Evolutionary conservation across 2,329 filamentous ascomycete genomes (phyloP), one percentile per base, ranked within the genome.

Genomic region (Trichoderma koningiopsis): DNA sequence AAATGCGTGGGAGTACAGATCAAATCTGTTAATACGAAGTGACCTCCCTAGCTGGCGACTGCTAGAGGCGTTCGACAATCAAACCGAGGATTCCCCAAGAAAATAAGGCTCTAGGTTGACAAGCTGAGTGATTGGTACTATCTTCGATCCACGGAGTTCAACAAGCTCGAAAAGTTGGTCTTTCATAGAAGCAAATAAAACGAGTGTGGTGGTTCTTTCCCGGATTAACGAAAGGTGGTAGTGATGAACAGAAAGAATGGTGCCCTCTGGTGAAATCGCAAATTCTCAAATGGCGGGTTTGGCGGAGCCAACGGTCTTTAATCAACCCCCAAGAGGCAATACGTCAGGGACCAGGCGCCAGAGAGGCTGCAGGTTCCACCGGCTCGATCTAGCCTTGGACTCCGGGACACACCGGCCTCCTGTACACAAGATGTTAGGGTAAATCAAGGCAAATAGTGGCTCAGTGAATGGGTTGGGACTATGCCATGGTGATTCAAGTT

Each of bases 301-400:
- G 67, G 56, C 58, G 59, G 58, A 68, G 59, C 49, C 52, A 63
- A 63, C 40, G 24, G 52, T 31, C 52, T 68, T 68, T 49, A 62
- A 58, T 57, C 52, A 63, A 63, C 37, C 67, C 67, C 67, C 67
- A 63, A 68, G 63, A 22, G 67, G 64, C 29, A 68, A 53, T 68
- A 68, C 67, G 63, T 66, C 63, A 61, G 67, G 58, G 57, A 62
- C 29, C 24, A 27, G 49, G 67, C 59, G 59, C 67, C 67, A 63
- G 67, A 63, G 67, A 60, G 59, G 52, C 59, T 49, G 59, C 63
- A 62, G 67, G 67, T 68, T 63, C 67, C 67, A 68, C 65, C 47
- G 40, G 49, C 33, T 68, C 31, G 47, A 61, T 52, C 52, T 33
- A 57, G 62, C 40, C 33, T 57, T 16, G n/a, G 52, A 22, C 35